These are phyloP conservation scores for Singerocomus inundabilis DNA, from an alignment of 1,284 basidiomycete species.

Conservation along the genomic window DNA sequence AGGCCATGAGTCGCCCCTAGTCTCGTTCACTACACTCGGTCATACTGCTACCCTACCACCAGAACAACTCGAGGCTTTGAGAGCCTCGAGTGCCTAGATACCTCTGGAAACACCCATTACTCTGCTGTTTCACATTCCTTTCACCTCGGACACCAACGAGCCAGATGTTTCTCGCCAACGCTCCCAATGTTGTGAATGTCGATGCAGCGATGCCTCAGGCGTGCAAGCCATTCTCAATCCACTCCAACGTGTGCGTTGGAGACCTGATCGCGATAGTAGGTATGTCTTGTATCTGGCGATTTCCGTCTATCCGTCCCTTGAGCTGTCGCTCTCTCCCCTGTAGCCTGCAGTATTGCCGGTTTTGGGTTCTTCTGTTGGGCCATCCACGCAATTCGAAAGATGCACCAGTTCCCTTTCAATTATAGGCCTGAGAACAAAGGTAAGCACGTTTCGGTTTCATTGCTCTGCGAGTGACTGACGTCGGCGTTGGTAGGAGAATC, in stretches of 20 bases:
- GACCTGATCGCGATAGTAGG: conserved; percentile 26
- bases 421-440: not conserved
- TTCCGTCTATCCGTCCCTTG: not conserved
- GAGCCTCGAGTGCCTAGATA: not conserved
- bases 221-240: conserved; percentile 14
- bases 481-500: not conserved
- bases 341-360: conserved; percentile 20
- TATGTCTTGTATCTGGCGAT: not conserved
- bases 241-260: conserved; percentile 19
- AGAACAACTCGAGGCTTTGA: not conserved
- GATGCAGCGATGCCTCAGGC: not conserved
- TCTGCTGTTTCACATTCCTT: not conserved
- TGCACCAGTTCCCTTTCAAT: conserved; percentile 16
- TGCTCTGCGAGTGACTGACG: not conserved
- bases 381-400: conserved; percentile 25
- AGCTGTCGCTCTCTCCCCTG: not conserved
- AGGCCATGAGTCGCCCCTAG: too few relatives aligned
- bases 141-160: not conserved
- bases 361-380: conserved; percentile 22
- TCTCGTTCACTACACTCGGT: too few relatives aligned
- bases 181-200: not conserved
- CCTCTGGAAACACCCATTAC: not conserved
- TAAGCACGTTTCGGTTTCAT: not conserved
- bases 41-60: not conserved
- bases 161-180: conserved; percentile 6